A percentile compares a stretch with the other conserved stretches of the same genome.
phyloP scores from a whole-genome alignment of 345 rosid species.

The Laguncularia racemosa region DNA sequence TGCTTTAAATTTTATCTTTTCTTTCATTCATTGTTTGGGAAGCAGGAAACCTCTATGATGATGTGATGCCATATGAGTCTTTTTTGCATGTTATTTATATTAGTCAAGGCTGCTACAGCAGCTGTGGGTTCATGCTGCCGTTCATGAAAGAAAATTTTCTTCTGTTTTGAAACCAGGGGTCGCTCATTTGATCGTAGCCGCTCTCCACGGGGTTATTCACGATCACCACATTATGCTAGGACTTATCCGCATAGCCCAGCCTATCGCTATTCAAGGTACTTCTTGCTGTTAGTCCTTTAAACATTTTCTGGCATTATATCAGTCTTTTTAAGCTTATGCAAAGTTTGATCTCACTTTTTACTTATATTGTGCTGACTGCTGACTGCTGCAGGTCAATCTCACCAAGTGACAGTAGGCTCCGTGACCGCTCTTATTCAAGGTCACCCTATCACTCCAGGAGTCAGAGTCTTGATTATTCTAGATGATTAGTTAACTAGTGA shows the following conservation, averaged over 20 bases:
- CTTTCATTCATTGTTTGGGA: not conserved
- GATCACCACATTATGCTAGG: conserved; percentile 37
- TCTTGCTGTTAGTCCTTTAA: not conserved
- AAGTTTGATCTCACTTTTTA: not conserved
- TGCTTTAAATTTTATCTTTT: conserved; percentile 1
- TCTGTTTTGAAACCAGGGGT: conserved; percentile 22
- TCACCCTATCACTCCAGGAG: too few species aligned
- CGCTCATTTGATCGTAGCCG: conserved; percentile 31
- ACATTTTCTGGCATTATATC: too few species aligned
- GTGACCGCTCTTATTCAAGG: too few species aligned
- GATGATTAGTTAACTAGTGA: too few species aligned
- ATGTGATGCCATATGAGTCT: too few species aligned
- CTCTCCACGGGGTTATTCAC: conserved; percentile 44
- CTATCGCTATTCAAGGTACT: conserved; percentile 38
- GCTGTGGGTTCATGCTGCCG: not conserved
- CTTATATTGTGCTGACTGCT: not conserved
- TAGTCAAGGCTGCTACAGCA: not conserved
- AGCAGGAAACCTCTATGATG: too few species aligned
- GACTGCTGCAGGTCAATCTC: conserved; percentile 48
- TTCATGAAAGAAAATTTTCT: not conserved
- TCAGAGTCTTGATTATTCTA: too few species aligned
- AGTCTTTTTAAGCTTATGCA: not conserved
- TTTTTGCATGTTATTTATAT: too few species aligned
- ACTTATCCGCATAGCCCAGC: conserved; percentile 45
- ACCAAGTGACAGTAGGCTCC: conserved; percentile 15